These are phyloP conservation scores for Nothopassalora personata DNA, from an alignment of 2,329 filamentous ascomycete genomes.

Conservation along the genomic window DNA sequence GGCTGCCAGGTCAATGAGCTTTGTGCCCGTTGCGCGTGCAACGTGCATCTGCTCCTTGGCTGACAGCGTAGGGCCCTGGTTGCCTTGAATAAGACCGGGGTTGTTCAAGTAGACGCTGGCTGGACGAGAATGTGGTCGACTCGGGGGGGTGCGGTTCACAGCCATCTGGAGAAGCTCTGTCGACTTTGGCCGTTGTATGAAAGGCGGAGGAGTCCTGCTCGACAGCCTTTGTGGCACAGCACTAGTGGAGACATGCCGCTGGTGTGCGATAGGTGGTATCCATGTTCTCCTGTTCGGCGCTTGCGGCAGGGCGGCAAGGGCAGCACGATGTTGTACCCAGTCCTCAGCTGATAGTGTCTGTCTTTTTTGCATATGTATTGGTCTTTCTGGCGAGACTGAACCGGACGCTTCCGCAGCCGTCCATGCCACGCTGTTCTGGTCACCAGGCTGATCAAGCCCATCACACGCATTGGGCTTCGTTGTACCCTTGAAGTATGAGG, in stretches of 20 bases:
- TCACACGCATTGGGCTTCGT: constrained; percentile 29
- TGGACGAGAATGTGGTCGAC: constrained; percentile 30
- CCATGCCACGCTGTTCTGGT: constrained; percentile 68
- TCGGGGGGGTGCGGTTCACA: constrained; percentile 26
- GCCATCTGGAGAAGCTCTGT: constrained; percentile 41
- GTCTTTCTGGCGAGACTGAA: constrained; percentile 32
- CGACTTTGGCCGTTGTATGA: constrained; percentile 37
- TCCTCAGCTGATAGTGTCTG: constrained; percentile 67
- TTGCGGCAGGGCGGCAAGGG: constrained; percentile 48
- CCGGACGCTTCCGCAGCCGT: constrained; percentile 56
- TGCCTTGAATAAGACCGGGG: constrained; percentile 22
- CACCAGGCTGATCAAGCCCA: constrained; percentile 37
- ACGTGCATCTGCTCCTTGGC: constrained; percentile 85
- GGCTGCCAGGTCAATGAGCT: constrained; percentile 62
- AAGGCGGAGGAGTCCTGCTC: constrained; percentile 38
- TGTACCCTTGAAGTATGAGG: constrained; percentile 32
- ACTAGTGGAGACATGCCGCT: constrained; percentile 22
- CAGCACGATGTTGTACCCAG: constrained; percentile 73
- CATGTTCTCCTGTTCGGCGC: constrained; percentile 30
- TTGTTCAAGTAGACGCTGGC: constrained; percentile 21
- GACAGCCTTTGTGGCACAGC: constrained; percentile 22
- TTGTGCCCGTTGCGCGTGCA: constrained; percentile 72
- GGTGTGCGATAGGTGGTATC: constrained; percentile 25
- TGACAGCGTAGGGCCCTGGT: constrained; percentile 60
- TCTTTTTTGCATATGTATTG: constrained; percentile 41